Evolutionary conservation across 352 stramenopile species (phyloP), one percentile per base, ranked within the genome.

Genomic region (Globisporangium lucens): DNA sequence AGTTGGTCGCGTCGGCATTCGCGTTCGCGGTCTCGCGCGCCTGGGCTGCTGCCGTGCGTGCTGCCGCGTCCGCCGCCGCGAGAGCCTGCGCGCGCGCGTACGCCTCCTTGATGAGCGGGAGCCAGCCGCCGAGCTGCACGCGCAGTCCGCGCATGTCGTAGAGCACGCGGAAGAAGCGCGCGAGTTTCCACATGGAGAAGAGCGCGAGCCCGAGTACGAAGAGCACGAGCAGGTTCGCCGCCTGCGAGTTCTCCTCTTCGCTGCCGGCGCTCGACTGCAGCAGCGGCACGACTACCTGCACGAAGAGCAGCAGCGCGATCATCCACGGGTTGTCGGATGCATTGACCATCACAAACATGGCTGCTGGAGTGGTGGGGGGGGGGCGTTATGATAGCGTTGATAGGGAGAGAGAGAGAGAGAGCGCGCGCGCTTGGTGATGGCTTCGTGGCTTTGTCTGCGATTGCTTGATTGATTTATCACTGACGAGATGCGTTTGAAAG

Each of bases 321-420:
- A 93, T 87, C 85, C 83, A 91, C 12, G 85, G 85, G 70, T 91
- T 93, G 73, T 91, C 80, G 58, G 82, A 87, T 59, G 77, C 79
- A 61, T 88, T 91, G 57, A 91, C 80, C 73, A 93, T 83, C 62
- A 93, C 82, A 33, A 93, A 87, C 85, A 93, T 93, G 69, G 62
- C 64, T 46, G 36, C 47, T 38, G 33, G 29, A 2, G 12, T 17
- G 5, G 1, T 15, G 30, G 12, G 1, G 9, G 7, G 30, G 12
- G 27, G 51, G 6, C 22, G 22, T n/a, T 7, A 24, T 35, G 22
- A 46, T 24, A 30, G 53, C 30, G 51, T 60, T 60, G 8, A 2
- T 43, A 33, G 30, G 20, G 24, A 24, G 49, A 47, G 53, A 27
- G 51, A 24, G 24, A 33, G 22, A 0, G 53, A 29, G 17, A n/a